Base-by-base conservation (phyloP, 176 grass and related monocot species). In the Zea mays region DNA sequence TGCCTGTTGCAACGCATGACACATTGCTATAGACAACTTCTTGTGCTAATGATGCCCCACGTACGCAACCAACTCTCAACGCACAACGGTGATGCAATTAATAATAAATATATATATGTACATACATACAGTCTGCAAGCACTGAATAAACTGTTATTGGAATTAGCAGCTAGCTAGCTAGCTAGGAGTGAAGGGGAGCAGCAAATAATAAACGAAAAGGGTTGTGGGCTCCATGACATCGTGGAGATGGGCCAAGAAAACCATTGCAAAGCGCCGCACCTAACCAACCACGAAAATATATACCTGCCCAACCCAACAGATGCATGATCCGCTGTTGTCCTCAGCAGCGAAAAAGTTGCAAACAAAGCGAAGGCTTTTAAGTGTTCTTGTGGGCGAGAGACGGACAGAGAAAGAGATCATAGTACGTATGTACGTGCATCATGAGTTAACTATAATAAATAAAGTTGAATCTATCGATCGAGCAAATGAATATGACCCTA, bases 331-430 rank as follows among this genome's bases (percentile, higher is more conserved):
- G 43, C 50, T 79, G 19, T 59, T 62, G 19, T 59, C 54, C 16
- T 21, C 5, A 41, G 51, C 40, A 37, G 5, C 21, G 13, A 65
- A 50, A 50, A 81, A 68, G 11, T 37, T 13, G 7, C 8, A 5
- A 37, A 55, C 48, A 82, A 78, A 74, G 86, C 6, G 52, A n/a
- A n/a, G 11, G 75, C 34, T 47, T 62, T 73, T 27, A 27, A 87
- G 86, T 88, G 80, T 88, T 88, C 15, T 54, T 83, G 86, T 88
- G 80, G 86, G 69, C 75, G 75, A 9, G 66, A 55, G 62, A 36
- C 13, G 13, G 45, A 11, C 12, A 41, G 7, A 10, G 21, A 12
- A 7, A 16, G 60, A 51, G 60, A 51, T n/a, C 16, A 54, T 54
- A n/a, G 16, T 55, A 55, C 17, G 16, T 54, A 15, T 1, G 27